Evolutionary conservation across 2,329 filamentous ascomycete species (phyloP).

Genomic region (Fusarium longipes): DNA sequence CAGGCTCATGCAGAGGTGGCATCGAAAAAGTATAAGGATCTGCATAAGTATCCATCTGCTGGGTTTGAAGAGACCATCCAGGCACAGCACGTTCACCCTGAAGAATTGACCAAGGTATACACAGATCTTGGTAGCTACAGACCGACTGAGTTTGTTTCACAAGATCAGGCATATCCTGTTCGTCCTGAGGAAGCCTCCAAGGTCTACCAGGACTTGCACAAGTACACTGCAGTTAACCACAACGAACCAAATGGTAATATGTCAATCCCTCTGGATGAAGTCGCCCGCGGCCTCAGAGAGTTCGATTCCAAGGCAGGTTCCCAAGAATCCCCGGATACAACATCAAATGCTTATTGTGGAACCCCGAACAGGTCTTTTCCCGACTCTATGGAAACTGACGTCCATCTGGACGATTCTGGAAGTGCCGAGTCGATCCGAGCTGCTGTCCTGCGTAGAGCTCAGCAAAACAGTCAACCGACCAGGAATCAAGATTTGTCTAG

Average conservation of each 20-base stretch:
- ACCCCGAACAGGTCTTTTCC: conserved; percentile 37
- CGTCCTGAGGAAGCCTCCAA: conserved; percentile 53
- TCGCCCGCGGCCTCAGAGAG: conserved; percentile 52
- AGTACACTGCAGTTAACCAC: conserved; percentile 53
- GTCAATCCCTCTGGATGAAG: conserved; percentile 47
- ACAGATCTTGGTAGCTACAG: conserved; percentile 57
- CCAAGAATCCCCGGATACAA: conserved; percentile 40
- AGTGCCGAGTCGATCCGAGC: conserved; percentile 50
- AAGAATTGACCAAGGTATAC: conserved; percentile 55
- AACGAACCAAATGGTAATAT: conserved; percentile 52
- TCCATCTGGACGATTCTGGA: conserved; percentile 38
- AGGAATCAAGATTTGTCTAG: conserved; percentile 23
- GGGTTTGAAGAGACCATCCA: conserved; percentile 47
- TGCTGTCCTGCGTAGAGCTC: conserved; percentile 47
- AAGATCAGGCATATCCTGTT: conserved; percentile 43
- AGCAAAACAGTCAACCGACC: conserved; percentile 32
- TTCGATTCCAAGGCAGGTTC: conserved; percentile 53
- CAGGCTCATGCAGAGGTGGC: conserved; percentile 47
- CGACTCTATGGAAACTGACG: conserved; percentile 31
- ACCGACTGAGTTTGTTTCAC: conserved; percentile 47
- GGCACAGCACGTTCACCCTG: conserved; percentile 50
- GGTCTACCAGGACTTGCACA: conserved; percentile 56
- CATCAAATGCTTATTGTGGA: conserved; percentile 44
- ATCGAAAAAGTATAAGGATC: conserved; percentile 52
- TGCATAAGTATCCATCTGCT: conserved; percentile 48